Percentiles rank a stretch among this genome's conserved stretches.
phyloP scores from a whole-genome alignment of 73 alveolate genomes.

The Tetrahymena malaccensis region DNA sequence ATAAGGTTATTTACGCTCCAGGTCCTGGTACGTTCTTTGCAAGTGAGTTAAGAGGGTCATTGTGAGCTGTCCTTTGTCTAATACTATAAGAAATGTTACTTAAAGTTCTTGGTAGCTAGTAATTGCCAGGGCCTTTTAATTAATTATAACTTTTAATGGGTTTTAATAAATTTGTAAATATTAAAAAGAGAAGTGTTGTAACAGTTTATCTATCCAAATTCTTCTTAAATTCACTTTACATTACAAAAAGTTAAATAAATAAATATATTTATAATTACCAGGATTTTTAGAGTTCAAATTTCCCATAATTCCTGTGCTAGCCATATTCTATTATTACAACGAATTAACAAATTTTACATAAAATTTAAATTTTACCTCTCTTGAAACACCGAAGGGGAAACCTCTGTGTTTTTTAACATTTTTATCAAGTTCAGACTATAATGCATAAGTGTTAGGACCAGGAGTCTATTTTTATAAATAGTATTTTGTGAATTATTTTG shows the following conservation, averaged over 20 bases:
- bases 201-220: not conserved
- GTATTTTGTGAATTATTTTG: not conserved
- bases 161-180: not conserved
- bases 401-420: slow-evolving; percentile 23
- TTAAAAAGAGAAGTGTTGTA: not conserved
- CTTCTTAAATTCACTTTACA: not conserved
- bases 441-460: slow-evolving; percentile 17
- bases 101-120: slow-evolving; percentile 9
- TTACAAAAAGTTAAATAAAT: too few relatives aligned
- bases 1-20: slow-evolving; percentile 17
- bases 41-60: slow-evolving; percentile 5
- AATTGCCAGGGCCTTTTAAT: slow-evolving; percentile 23
- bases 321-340: slow-evolving; percentile 2
- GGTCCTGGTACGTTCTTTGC: slow-evolving; percentile 45
- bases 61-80: slow-evolving; percentile 13
- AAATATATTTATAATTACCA: not conserved
- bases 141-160: not conserved
- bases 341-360: not conserved
- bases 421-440: slow-evolving; percentile 9
- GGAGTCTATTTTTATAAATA: slow-evolving; percentile 7
- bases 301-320: slow-evolving; percentile 27
- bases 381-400: slow-evolving; percentile 27
- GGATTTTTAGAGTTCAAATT: slow-evolving; percentile 26
- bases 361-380: slow-evolving; percentile 8
- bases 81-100: slow-evolving; percentile 11